Conservation (phyloP, 805 yeast species). For the Nakazawaea peltata region DNA sequence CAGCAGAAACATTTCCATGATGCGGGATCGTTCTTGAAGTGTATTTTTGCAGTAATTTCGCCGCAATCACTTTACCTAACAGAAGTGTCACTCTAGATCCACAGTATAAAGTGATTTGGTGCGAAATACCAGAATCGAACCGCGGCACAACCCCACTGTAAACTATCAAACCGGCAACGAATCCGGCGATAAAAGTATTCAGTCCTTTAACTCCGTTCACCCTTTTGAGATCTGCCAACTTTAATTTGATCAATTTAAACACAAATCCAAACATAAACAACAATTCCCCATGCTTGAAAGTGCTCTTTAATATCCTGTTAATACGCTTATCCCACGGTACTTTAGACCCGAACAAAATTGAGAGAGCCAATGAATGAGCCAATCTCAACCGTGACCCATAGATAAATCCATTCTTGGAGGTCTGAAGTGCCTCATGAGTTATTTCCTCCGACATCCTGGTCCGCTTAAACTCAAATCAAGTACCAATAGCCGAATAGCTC, state of each 20-base stretch:
- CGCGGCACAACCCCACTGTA: constrained; percentile 5
- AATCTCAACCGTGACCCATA: constrained; percentile 9
- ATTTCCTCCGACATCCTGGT: neutral
- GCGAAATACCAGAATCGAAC: constrained; percentile 33
- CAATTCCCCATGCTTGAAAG: constrained; percentile 8
- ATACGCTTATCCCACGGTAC: constrained; percentile 1
- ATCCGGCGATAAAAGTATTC: constrained; percentile 4
- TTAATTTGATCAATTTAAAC: constrained; percentile 3
- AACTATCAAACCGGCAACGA: constrained; percentile 4
- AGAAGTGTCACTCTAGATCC: constrained; percentile 63
- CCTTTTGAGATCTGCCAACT: neutral
- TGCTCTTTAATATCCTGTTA: neutral
- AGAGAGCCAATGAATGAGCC: constrained; percentile 7
- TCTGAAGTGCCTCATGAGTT: constrained; percentile 1
- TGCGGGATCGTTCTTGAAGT: constrained; percentile 3
- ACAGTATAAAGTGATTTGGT: constrained; percentile 68
- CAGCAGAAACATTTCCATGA: too few species aligned
- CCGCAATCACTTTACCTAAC: constrained; percentile 39
- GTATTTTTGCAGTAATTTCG: constrained; percentile 10
- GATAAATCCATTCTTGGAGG: constrained; percentile 9
- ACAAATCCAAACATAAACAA: constrained; percentile 5
- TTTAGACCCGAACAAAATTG: constrained; percentile 2
- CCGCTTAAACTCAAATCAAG: too few species aligned
- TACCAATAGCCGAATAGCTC: neutral
- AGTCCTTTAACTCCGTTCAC: neutral